Evolutionary conservation across 345 rosid genomes (phyloP), one percentile per base, ranked within the genome.

Genomic region (Cardamine chenopodiifolia): DNA sequence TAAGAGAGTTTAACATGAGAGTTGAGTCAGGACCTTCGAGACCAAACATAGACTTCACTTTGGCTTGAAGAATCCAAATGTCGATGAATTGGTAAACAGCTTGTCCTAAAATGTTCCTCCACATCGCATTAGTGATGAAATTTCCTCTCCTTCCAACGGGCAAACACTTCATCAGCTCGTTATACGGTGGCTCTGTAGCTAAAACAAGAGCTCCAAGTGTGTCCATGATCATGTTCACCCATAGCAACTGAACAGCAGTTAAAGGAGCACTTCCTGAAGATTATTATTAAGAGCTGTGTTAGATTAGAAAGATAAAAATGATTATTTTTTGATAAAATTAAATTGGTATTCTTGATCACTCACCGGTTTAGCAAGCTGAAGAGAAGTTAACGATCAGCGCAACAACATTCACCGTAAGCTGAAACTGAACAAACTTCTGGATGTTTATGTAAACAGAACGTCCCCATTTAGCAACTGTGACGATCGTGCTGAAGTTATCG

Each of bases 401-500:
- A 47, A 93, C 97, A 60, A 93, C 85, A 62, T 93, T 91, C 54
- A 93, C 98, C 0, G 98, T 93, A 62, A 93, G 81, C 81, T 93
- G 98, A 76, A 93, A 93, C 79, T 93, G 98, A n/a, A 91, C 96
- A 58, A 93, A 91, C 73, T 93, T 93, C 78, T 93, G 96, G 66
- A 91, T 93, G 72, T 93, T 93, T 22, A 93, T 81, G 82, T 92
- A 92, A 35, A 92, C 96, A 34, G 98, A 92, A 40, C 96, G 94
- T 39, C 98, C 98, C 96, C 96, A 93, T 86, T 83, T 91, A 70
- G 96, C 97, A 14, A 93, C 98, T 25, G 98, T 93, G 68, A 84
- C 98, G 26, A 93, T 93, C 2, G 98, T 91, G 52, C 97, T 89
- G 85, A 93, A 93, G 55, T 93, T 93, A 77, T 93, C 98, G 47